phyloP scores from a whole-genome alignment of 768 basidiomycete species.

The Russula ochroleuca region DNA sequence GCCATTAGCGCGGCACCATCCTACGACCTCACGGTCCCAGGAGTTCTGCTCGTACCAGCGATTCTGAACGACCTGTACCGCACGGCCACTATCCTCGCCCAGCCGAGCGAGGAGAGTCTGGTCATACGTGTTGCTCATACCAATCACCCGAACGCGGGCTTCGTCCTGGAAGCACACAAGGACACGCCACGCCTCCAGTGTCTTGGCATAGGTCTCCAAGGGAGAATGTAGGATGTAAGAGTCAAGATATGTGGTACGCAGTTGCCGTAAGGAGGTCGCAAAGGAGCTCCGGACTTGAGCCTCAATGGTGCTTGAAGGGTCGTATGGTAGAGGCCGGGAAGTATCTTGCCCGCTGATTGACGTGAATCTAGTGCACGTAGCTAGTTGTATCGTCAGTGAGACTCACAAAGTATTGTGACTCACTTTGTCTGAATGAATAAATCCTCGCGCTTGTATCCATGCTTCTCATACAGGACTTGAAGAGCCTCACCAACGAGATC shows the following conservation, averaged over 20 bases:
- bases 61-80: slow-evolving; percentile 74
- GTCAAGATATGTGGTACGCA: slow-evolving; percentile 71
- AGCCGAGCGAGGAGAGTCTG: slow-evolving; percentile 50
- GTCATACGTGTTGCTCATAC: slow-evolving; percentile 77
- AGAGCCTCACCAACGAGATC: slow-evolving; percentile 78
- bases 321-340: slow-evolving; percentile 69
- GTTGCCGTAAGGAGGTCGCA: slow-evolving; percentile 57
- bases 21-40: slow-evolving; percentile 65
- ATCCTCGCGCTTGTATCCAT: slow-evolving; percentile 62
- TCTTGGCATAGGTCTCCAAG: slow-evolving; percentile 51
- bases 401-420: neutral
- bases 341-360: slow-evolving; percentile 67
- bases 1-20: slow-evolving; percentile 56
- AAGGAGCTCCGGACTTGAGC: slow-evolving; percentile 64
- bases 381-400: neutral
- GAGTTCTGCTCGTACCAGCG: slow-evolving; percentile 79
- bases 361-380: slow-evolving; percentile 53
- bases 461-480: slow-evolving; percentile 47
- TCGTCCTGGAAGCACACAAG: slow-evolving; percentile 60
- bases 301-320: slow-evolving; percentile 47
- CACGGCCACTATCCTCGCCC: slow-evolving; percentile 44
- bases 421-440: slow-evolving; percentile 82
- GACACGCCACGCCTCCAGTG: slow-evolving; percentile 63
- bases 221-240: slow-evolving; percentile 79
- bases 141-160: slow-evolving; percentile 60